A percentile compares a stretch with the other conserved stretches of the same genome.
Evolutionary conservation across 169 alveolate genomes (phyloP).

Genomic region (Plasmodium gonderi): DNA sequence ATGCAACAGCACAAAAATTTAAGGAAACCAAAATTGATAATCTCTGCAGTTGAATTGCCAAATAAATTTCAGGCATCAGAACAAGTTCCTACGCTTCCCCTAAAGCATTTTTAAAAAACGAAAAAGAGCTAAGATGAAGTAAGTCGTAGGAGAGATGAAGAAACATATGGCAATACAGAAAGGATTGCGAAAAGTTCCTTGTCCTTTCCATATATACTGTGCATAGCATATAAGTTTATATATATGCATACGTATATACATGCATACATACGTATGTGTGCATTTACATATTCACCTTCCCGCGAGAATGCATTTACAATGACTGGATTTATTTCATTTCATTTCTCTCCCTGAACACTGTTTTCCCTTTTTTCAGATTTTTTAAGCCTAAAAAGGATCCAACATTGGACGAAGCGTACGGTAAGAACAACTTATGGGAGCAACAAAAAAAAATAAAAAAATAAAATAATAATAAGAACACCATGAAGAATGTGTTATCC

Average conservation of each 20-base stretch:
- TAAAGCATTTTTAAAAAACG: not conserved
- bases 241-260: too few species aligned
- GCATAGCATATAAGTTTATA: too few species aligned
- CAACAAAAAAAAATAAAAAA: not conserved
- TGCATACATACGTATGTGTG: too few species aligned
- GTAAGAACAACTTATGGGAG: conserved; percentile 3
- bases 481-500: not conserved
- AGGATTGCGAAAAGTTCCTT: not conserved
- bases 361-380: conserved; percentile 30
- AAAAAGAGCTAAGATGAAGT: not conserved
- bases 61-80: not conserved
- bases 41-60: not conserved
- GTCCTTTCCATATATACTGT: too few species aligned
- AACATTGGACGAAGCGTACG: conserved; percentile 70
- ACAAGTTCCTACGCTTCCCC: not conserved
- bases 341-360: not conserved
- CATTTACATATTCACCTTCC: not conserved
- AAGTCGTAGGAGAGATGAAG: not conserved
- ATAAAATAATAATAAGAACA: too few species aligned
- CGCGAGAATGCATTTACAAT: not conserved
- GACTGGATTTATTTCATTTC: not conserved
- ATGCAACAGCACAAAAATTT: not conserved
- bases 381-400: conserved; percentile 51
- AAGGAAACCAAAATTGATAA: not conserved
- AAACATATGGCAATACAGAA: not conserved